Evolutionary conservation across 2,329 filamentous ascomycete species (phyloP), one percentile per base, ranked within the genome.

Genomic region (Calycina herbarum): DNA sequence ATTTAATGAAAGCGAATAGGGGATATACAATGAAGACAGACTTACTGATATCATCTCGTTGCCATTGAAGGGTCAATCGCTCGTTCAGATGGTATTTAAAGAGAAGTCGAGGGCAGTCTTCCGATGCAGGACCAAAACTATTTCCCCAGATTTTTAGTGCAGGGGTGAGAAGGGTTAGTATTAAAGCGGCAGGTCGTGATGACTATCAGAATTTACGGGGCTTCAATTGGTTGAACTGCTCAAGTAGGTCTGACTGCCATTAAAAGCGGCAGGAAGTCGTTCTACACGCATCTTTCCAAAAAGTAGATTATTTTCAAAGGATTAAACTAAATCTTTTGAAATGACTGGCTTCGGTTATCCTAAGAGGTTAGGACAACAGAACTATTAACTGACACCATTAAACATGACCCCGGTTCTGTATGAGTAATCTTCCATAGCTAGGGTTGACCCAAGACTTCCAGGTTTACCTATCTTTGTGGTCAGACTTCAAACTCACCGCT

Each of bases 31-130:
- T 33, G 27, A 57, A 57, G 31, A 48, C 38, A 27, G 13, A 68
- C 68, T 62, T 64, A 72, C 71, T 66, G 69, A 57, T 66, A 73
- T 72, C 69, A 72, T 73, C 54, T 67, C 68, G 67, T 54, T 64
- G 64, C 71, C 69, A 73, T 72, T 69, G 65, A 71, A 56, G 57
- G 63, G 27, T 20, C 61, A 67, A 64, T 63, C 42, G 31, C n/a
- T 24, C 5, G 20, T 51, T 10, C 2, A 51, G 17, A 10, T 51
- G 45, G 5, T 51, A 15, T 27, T 51, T 20, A 13, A 10, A 51
- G 45, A 51, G 45, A 5, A 33, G 8, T 11, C 42, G n/a, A 20
- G 42, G 5, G 3, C 1, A 48, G 2, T 48, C 11, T 48, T 38
- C 42, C 17, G 45, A 51, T 51, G n/a, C 17, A 48, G n/a, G n/a